Base-by-base conservation (phyloP, 1,284 basidiomycete genomes). In the Bondarzewia mesenterica region DNA sequence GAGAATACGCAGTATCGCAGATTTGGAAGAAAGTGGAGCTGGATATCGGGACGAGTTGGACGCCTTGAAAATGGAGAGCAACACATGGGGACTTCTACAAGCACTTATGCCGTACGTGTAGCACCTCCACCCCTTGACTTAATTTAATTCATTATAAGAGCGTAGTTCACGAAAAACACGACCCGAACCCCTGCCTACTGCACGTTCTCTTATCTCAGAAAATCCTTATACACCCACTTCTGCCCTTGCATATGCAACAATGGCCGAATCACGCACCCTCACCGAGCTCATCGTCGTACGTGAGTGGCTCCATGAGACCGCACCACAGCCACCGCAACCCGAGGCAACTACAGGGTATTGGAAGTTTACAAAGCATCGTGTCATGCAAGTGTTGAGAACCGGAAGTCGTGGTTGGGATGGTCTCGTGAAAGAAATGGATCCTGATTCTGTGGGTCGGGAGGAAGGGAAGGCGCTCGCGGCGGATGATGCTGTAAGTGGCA, bases 1-100 rank as follows among this genome's bases (percentile, higher is more conserved):
- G 12, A 3, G 12, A 50, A 36, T 18, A 15, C 25, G 27, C 43
- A 83, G 82, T 54, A 62, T 83, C 23, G 63, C 66, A 43, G 77
- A 81, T 50, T 58, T 76, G 2, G 72, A 78, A 55, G 72, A 73
- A 23, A 61, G 59, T 16, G 58, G 63, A 4, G 68, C 67, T 21
- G 66, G 61, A 1, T 64, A 72, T 14, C 64, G 62, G 15, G 72
- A 77, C 16, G 81, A 85, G 56, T 53, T 82, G 1, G 79, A 83
- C 26, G 67, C 80, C 2, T 65, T 90, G 53, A 72, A 74, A 22
- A 70, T 92, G 61, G 90, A 93, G 62, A 72, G 79, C 40, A 82
- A 87, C 61, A 92, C 90, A 1, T 93, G 90, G 90, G 76, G 74
- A 1, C 71, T 93, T 0, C 60, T 92, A 3, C 87, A 90, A 61